Evolutionary conservation across 805 yeast species (phyloP).

Genomic region (Starmera amethionina): DNA sequence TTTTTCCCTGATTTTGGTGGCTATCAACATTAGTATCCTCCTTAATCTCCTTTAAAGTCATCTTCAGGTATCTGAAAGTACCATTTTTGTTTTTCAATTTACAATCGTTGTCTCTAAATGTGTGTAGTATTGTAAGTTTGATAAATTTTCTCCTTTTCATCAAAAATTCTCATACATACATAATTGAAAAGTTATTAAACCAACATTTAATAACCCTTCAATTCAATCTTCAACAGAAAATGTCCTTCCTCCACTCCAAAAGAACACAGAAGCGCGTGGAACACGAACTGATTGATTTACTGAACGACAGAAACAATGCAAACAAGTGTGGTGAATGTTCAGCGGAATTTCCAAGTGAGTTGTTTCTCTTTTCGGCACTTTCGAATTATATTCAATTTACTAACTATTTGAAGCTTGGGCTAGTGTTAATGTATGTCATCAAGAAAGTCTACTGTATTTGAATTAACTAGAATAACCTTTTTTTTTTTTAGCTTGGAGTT

Average conservation of each 20-base stretch:
- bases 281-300: constrained; percentile 44
- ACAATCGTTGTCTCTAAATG: too few relatives aligned
- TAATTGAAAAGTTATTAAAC: neutral
- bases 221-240: neutral
- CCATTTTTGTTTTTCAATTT: too few relatives aligned
- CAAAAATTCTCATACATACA: neutral
- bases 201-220: neutral
- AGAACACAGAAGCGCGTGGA: constrained; percentile 35
- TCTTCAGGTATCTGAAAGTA: too few relatives aligned
- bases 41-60: too few relatives aligned
- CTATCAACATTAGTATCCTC: neutral
- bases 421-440: constrained; percentile 18
- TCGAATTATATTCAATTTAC: neutral
- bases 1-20: constrained; percentile 15
- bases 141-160: neutral
- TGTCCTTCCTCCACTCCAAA: constrained; percentile 19
- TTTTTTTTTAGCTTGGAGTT: constrained; percentile 37
- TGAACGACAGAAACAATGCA: constrained; percentile 47
- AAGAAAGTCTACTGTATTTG: too few relatives aligned
- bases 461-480: too few relatives aligned
- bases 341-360: constrained; percentile 50
- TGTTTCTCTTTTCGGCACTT: constrained; percentile 14
- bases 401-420: constrained; percentile 19
- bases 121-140: neutral
- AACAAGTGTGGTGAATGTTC: constrained; percentile 80